Percentiles rank a stretch among this genome's conserved stretches.
These are phyloP conservation scores for Clonostachys solani DNA, from an alignment of 2,329 filamentous ascomycete species.

Conservation along the genomic window DNA sequence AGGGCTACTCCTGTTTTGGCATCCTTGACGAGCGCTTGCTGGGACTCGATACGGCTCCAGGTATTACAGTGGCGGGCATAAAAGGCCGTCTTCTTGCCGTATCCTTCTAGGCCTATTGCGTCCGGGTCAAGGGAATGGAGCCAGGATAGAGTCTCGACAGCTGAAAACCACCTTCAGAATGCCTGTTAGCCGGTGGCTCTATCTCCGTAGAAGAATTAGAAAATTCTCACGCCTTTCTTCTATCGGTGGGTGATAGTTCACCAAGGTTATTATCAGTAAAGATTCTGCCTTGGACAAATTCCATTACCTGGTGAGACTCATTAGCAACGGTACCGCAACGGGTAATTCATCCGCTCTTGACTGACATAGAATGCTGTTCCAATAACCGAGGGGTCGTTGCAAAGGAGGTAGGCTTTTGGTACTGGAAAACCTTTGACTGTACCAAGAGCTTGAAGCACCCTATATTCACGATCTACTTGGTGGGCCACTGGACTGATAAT, in stretches of 20 bases:
- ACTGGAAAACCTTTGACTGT: constrained; percentile 69
- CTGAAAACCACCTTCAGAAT: constrained; percentile 35
- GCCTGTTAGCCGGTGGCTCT: neutral
- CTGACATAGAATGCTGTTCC: constrained; percentile 82
- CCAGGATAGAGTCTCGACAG: constrained; percentile 73
- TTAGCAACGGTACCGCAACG: too few relatives aligned
- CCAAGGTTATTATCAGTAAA: constrained; percentile 78
- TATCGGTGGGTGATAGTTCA: constrained; percentile 59
- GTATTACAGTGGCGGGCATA: constrained; percentile 79
- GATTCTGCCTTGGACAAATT: constrained; percentile 82
- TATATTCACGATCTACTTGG: constrained; percentile 85
- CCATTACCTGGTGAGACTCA: constrained; percentile 46
- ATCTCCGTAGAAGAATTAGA: neutral
- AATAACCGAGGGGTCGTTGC: constrained; percentile 71
- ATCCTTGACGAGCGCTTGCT: constrained; percentile 62
- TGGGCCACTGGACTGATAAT: constrained; percentile 84
- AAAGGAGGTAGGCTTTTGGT: constrained; percentile 71
- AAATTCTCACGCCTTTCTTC: constrained; percentile 68
- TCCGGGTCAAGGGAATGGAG: constrained; percentile 68
- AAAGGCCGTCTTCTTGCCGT: constrained; percentile 69
- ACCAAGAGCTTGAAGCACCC: constrained; percentile 73
- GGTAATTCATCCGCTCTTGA: too few relatives aligned
- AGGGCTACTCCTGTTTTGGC: constrained; percentile 67
- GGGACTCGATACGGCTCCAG: constrained; percentile 68
- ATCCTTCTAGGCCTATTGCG: constrained; percentile 59